Conservation (phyloP, 148 eudicot species). For the Vaccinium macrocarpon region DNA sequence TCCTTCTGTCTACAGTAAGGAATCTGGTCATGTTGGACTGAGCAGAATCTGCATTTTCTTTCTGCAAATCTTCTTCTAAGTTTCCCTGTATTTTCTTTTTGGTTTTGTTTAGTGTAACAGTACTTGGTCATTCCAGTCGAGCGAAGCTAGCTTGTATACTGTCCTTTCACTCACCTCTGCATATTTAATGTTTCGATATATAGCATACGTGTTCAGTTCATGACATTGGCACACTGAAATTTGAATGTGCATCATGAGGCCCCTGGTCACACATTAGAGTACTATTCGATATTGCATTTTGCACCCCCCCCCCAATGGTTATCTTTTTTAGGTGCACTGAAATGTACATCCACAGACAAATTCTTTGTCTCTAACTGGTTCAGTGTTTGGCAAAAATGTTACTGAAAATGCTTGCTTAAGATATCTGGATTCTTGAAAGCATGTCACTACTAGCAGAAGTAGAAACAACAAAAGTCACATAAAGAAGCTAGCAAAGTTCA, state of each 20-base stretch:
- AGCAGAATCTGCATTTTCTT: background rate
- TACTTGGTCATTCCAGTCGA: background rate
- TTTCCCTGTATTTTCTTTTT: background rate
- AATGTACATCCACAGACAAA: background rate
- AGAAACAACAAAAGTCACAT: constrained; percentile 5
- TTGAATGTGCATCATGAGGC: background rate
- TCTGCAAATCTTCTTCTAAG: background rate
- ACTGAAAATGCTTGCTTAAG: background rate
- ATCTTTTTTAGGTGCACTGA: background rate
- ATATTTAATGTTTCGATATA: background rate
- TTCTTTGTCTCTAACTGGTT: background rate
- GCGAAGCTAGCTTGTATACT: background rate
- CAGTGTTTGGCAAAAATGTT: background rate
- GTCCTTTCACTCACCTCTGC: background rate
- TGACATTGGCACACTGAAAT: background rate
- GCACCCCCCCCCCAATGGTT: background rate
- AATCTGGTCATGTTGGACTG: background rate
- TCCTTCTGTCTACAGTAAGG: background rate
- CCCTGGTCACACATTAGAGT: background rate
- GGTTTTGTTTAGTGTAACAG: background rate
- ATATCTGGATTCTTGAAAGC: background rate
- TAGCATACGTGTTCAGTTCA: background rate
- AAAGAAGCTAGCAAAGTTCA: constrained; percentile 9
- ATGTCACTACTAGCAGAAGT: constrained; percentile 1
- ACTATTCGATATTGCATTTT: background rate